Conservation (phyloP, 495 filamentous ascomycete species). For the Annulohypoxylon bovei region DNA sequence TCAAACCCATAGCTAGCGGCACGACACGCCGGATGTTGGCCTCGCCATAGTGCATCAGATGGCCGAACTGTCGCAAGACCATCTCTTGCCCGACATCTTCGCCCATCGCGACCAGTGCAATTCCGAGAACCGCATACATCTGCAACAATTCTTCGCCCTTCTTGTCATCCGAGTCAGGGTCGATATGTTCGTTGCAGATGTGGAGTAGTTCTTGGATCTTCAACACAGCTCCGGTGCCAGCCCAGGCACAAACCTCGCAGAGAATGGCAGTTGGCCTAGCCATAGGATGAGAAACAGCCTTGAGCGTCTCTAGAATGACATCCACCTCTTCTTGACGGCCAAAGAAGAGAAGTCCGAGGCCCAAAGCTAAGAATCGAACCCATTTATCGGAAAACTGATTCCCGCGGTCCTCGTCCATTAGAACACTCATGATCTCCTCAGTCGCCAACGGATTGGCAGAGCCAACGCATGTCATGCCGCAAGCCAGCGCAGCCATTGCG, state of each 20-base stretch:
- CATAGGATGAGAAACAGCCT: slow-evolving; percentile 95
- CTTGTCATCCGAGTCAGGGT: slow-evolving; percentile 82
- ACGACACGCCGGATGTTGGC: slow-evolving; percentile 96
- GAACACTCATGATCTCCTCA: slow-evolving; percentile 85
- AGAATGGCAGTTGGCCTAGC: slow-evolving; percentile 88
- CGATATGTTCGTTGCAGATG: slow-evolving; percentile 97
- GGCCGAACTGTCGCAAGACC: slow-evolving; percentile 96
- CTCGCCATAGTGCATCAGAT: slow-evolving; percentile 99
- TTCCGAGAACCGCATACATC: slow-evolving; percentile 92
- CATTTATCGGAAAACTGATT: slow-evolving; percentile 95
- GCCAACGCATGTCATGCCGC: slow-evolving; percentile 92
- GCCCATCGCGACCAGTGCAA: slow-evolving; percentile 96
- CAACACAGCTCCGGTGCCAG: slow-evolving; percentile 93
- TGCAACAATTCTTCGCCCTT: slow-evolving; percentile 94
- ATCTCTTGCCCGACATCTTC: slow-evolving; percentile 99
- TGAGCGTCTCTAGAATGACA: slow-evolving; percentile 91
- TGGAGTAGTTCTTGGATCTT: slow-evolving; percentile 96
- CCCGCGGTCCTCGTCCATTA: slow-evolving; percentile 89
- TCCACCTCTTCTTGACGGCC: slow-evolving; percentile 98
- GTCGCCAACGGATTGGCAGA: slow-evolving; percentile 88
- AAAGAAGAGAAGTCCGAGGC: slow-evolving; percentile 92
- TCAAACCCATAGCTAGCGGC: slow-evolving; percentile 94
- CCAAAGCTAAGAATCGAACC: slow-evolving; percentile 95
- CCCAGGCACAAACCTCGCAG: slow-evolving; percentile 96
- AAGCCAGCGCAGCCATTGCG: slow-evolving; percentile 92